Evolutionary conservation across 2,329 filamentous ascomycete species (phyloP), one percentile per base, ranked within the genome.

Genomic region (Pseudogymnoascus sp.): DNA sequence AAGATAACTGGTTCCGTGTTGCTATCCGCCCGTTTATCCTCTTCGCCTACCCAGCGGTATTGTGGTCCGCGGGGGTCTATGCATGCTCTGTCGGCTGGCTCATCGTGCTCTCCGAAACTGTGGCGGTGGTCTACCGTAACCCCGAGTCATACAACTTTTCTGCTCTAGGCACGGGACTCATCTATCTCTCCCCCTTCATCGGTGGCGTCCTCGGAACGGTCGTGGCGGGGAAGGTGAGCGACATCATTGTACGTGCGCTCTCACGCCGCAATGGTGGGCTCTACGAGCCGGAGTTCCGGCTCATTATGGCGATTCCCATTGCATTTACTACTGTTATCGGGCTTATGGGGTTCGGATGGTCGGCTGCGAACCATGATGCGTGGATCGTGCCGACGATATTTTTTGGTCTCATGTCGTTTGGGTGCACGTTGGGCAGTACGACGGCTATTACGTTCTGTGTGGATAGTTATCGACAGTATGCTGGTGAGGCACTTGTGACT

Each of bases 261-360:
- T 83, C 91, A 1, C 83, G 87, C 37, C 86, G 87, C 28, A 97
- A 97, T 69, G 91, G 90, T n/a, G 93, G 93, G 1, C 79, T 97
- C 2, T 97, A 97, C 73, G 93, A 97, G 74, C 93, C 93, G 0
- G 93, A 97, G 74, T 97, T 95, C 71, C 85, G 92, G 5, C 82
- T 96, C 0, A 82, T 96, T 47, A 96, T 97, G 93, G 90, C 86
- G 0, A 76, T 88, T 2, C 93, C 92, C 0, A 87, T 97, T 33
- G 79, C 88, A 0, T 70, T 97, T 62, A 85, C 86, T 3, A 97
- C 92, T 0, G 85, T 87, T 1, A 85, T 93, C 33, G 94, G 94
- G 0, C 82, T 97, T 14, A 96, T 97, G 86, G 93, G 92, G 1
- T 97, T 94, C 71, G 93, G 93, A n/a, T 97, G 93, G 94, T 92